Percentiles rank a stretch among this genome's conserved stretches.
These are phyloP conservation scores for Penicillium sp. DNA, from an alignment of 2,329 filamentous ascomycete genomes.

Conservation along the genomic window DNA sequence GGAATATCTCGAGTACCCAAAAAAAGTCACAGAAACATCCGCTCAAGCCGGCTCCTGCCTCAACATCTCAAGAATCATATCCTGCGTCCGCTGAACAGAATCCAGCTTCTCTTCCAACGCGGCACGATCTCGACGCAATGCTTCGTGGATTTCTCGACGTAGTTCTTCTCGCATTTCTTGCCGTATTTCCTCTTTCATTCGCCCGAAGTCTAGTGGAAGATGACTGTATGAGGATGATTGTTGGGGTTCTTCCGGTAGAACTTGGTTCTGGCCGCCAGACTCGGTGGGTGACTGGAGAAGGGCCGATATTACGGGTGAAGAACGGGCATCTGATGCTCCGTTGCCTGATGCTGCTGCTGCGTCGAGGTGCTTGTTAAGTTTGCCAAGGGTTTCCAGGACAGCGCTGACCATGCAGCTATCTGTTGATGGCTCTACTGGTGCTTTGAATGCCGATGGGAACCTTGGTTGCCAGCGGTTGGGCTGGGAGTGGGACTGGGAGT, in stretches of 20 bases:
- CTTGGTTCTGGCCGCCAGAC: not conserved
- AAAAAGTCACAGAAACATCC: not conserved
- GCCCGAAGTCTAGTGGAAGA: slow-evolving; percentile 17
- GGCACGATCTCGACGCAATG: slow-evolving; percentile 35
- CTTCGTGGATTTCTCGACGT: slow-evolving; percentile 34
- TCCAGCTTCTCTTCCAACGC: slow-evolving; percentile 40
- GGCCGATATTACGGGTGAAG: slow-evolving; percentile 28
- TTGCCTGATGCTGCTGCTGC: slow-evolving; percentile 21
- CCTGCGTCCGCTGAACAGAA: slow-evolving; percentile 41
- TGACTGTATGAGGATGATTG: slow-evolving; percentile 2
- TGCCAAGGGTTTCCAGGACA: slow-evolving; percentile 39
- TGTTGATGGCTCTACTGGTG: slow-evolving; percentile 16
- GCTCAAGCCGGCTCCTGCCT: slow-evolving; percentile 35
- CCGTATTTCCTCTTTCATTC: slow-evolving; percentile 36
- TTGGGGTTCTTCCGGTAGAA: not conserved
- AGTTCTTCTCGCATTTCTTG: slow-evolving; percentile 39
- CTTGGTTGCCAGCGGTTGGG: not conserved
- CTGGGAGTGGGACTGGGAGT: slow-evolving; percentile 7
- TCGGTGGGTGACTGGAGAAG: slow-evolving; percentile 22
- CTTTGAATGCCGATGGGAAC: slow-evolving; percentile 9
- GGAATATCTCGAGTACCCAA: not conserved
- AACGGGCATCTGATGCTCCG: slow-evolving; percentile 13
- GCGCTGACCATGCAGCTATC: slow-evolving; percentile 34
- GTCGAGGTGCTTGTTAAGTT: slow-evolving; percentile 41
- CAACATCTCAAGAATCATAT: slow-evolving; percentile 45